Evolutionary conservation across 345 rosid species (phyloP).

Genomic region (Populus simonii): DNA sequence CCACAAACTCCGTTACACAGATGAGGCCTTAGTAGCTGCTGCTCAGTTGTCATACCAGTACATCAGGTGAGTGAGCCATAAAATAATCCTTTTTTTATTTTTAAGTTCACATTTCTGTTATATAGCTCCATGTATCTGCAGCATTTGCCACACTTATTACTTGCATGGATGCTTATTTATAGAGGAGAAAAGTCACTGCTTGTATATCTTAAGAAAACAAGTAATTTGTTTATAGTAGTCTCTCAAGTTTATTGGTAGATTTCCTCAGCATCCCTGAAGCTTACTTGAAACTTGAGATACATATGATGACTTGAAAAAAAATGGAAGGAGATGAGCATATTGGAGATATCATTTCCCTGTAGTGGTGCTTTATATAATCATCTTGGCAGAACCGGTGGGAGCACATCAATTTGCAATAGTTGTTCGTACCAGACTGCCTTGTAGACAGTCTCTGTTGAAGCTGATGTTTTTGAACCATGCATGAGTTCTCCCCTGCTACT

Average conservation of each 20-base stretch:
- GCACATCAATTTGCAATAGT: not conserved
- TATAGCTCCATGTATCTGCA: not conserved
- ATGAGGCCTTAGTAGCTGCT: slow-evolving; percentile 83
- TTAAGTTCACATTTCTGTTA: not conserved
- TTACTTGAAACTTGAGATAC: not conserved
- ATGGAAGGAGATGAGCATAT: not conserved
- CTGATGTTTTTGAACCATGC: not conserved
- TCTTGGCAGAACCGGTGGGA: not conserved
- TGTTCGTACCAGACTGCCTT: not conserved
- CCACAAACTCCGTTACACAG: slow-evolving; percentile 95
- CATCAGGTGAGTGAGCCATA: slow-evolving; percentile 56
- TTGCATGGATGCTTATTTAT: not conserved
- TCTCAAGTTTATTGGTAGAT: not conserved
- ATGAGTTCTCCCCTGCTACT: not conserved
- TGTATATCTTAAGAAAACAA: not conserved
- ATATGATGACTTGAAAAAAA: not conserved
- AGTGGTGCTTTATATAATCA: not conserved
- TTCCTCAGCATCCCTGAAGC: not conserved
- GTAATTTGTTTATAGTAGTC: not conserved
- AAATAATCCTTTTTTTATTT: not conserved
- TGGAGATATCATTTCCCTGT: not conserved
- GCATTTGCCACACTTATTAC: not conserved
- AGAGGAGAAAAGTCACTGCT: not conserved
- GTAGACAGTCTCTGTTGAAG: not conserved
- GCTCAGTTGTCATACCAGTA: slow-evolving; percentile 94